phyloP scores from a whole-genome alignment of 2,329 filamentous ascomycete genomes.

The Apiospora marii region DNA sequence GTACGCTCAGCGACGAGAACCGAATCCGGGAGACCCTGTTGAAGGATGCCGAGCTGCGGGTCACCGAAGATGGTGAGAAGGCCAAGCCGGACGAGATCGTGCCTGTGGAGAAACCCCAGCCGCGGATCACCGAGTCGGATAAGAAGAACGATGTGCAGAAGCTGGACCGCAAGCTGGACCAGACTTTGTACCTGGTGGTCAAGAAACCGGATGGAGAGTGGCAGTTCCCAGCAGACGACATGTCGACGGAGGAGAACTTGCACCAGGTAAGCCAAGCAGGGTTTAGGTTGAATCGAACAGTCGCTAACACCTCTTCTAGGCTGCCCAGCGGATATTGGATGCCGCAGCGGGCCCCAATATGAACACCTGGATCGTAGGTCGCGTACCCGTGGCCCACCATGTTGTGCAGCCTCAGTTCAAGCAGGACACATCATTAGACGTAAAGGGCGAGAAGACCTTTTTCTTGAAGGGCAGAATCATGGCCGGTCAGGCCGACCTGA shows the following conservation, averaged over 20 bases:
- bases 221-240: constrained; percentile 79
- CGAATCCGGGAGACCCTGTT: constrained; percentile 73
- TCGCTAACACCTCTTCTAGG: constrained; percentile 57
- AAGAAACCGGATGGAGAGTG: constrained; percentile 75
- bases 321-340: constrained; percentile 79
- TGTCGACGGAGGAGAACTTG: constrained; percentile 77
- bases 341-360: constrained; percentile 88
- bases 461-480: constrained; percentile 97
- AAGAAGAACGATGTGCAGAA: constrained; percentile 75
- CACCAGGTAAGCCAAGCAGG: constrained; percentile 72
- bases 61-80: constrained; percentile 67
- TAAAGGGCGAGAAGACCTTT: constrained; percentile 82
- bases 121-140: constrained; percentile 81
- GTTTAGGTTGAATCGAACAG: background rate
- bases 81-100: constrained; percentile 66
- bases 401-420: constrained; percentile 61
- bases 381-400: constrained; percentile 85
- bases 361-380: constrained; percentile 98
- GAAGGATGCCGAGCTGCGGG: constrained; percentile 74
- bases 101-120: constrained; percentile 73
- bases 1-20: constrained; percentile 69
- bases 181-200: constrained; percentile 89
- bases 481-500: constrained; percentile 90
- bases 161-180: constrained; percentile 79
- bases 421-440: constrained; percentile 50